phyloP scores from a whole-genome alignment of 768 basidiomycete genomes.

The Kwoniella europaea region DNA sequence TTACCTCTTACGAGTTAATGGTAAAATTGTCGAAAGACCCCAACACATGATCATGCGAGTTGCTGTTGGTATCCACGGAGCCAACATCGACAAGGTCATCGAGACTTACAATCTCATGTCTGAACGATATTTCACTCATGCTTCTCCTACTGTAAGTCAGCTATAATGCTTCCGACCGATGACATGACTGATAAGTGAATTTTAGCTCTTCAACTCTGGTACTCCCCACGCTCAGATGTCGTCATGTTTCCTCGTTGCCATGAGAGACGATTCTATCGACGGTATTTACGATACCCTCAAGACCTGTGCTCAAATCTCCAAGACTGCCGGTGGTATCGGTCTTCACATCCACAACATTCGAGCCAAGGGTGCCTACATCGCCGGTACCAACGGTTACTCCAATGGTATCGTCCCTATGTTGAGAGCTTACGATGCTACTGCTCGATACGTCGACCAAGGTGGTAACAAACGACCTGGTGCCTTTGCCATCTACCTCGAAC shows the following conservation, averaged over 20 bases:
- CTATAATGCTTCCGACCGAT: not conserved
- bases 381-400: slow-evolving; percentile 97
- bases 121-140: slow-evolving; percentile 97
- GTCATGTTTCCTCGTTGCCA: slow-evolving; percentile 95
- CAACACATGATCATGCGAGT: slow-evolving; percentile 99
- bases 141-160: slow-evolving; percentile 71
- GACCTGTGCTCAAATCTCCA: slow-evolving; percentile 98
- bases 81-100: slow-evolving; percentile 82
- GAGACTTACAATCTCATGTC: slow-evolving; percentile 94
- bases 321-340: slow-evolving; percentile 98
- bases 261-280: slow-evolving; percentile 99
- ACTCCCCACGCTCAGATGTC: slow-evolving; percentile 91
- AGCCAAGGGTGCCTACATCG: slow-evolving; percentile 91
- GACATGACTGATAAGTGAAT: slow-evolving; percentile 7
- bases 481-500: slow-evolving; percentile 95
- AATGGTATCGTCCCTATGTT: slow-evolving; percentile 99
- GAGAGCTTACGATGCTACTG: slow-evolving; percentile 94
- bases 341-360: slow-evolving; percentile 95
- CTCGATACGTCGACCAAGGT: slow-evolving; percentile 97
- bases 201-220: slow-evolving; percentile 87
- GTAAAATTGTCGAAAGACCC: slow-evolving; percentile 93
- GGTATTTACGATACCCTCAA: slow-evolving; percentile 99
- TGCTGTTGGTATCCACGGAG: slow-evolving; percentile 93
- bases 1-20: slow-evolving; percentile 91
- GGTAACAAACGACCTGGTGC: slow-evolving; percentile 99